Evolutionary conservation across 352 stramenopile genomes (phyloP).

Genomic region (Phytopythium cucurbitacearum): DNA sequence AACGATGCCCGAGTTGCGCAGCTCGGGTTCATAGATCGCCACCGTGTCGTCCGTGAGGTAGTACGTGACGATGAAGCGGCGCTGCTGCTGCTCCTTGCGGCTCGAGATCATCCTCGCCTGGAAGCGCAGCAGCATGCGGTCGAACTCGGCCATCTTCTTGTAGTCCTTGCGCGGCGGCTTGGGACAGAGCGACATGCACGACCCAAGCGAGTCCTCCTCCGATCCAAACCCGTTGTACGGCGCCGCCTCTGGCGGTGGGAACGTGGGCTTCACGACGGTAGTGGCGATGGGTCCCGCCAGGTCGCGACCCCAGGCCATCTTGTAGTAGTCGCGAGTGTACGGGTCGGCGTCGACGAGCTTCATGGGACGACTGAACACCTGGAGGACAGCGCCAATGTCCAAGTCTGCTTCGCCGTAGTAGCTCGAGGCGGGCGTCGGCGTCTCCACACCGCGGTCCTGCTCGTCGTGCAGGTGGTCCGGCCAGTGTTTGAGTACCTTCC

Average conservation of each 20-base stretch:
- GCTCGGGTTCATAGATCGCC: constrained; percentile 71
- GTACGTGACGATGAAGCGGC: constrained; percentile 79
- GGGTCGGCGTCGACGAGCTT: constrained; percentile 72
- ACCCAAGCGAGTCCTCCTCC: constrained; percentile 73
- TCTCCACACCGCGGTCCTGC: constrained; percentile 74
- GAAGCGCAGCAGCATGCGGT: constrained; percentile 78
- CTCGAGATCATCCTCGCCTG: constrained; percentile 62
- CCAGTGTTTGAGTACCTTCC: constrained; percentile 63
- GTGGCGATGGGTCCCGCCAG: constrained; percentile 39
- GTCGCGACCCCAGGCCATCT: constrained; percentile 55
- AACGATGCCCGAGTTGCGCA: constrained; percentile 77
- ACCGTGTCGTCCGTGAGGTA: constrained; percentile 80
- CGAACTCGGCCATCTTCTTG: constrained; percentile 73
- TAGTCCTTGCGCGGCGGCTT: constrained; percentile 79
- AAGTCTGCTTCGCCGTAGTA: constrained; percentile 78
- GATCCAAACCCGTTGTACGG: constrained; percentile 76
- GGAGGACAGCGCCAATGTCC: constrained; percentile 54
- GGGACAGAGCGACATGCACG: constrained; percentile 51
- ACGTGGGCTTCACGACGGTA: constrained; percentile 37
- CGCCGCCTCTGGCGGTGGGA: constrained; percentile 50
- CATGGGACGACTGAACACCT: constrained; percentile 66
- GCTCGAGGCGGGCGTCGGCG: constrained; percentile 44
- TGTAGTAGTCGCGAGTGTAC: constrained; percentile 76
- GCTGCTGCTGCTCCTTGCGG: constrained; percentile 70
- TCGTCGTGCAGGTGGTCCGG: constrained; percentile 59